These are phyloP conservation scores for Zanthoxylum bungeanum DNA, from an alignment of 345 rosid genomes.

Conservation along the genomic window DNA sequence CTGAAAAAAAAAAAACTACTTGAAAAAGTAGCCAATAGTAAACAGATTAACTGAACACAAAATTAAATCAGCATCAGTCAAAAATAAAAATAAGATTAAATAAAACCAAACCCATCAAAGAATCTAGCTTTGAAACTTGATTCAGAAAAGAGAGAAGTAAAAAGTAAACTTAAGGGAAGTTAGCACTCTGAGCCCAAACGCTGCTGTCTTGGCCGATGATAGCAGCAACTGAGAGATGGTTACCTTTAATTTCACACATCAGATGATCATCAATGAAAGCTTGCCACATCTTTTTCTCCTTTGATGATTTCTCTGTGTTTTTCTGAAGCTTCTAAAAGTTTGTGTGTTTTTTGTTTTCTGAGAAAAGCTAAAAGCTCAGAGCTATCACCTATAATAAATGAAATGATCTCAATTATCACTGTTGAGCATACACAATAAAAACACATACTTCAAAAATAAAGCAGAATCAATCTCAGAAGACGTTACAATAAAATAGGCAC, in stretches of 20 bases:
- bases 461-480: background rate
- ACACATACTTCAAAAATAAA: slow-evolving; percentile 3
- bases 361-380: background rate
- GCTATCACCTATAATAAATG: slow-evolving; percentile 50
- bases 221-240: slow-evolving; percentile 59
- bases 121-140: background rate
- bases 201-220: slow-evolving; percentile 80
- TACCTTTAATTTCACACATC: slow-evolving; percentile 74
- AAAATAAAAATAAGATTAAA: background rate
- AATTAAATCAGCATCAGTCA: background rate
- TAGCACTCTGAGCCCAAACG: slow-evolving; percentile 76
- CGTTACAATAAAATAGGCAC: background rate
- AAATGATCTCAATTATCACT: slow-evolving; percentile 1
- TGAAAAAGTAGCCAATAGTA: background rate
- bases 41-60: background rate
- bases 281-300: slow-evolving; percentile 68
- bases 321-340: background rate
- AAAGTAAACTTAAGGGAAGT: slow-evolving; percentile 48
- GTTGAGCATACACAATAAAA: background rate
- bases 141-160: background rate
- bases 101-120: background rate
- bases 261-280: slow-evolving; percentile 73
- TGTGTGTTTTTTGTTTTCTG: background rate
- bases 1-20: background rate
- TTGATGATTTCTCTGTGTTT: background rate